phyloP scores from a whole-genome alignment of 2,329 filamentous ascomycete species.

The Fusarium citri region DNA sequence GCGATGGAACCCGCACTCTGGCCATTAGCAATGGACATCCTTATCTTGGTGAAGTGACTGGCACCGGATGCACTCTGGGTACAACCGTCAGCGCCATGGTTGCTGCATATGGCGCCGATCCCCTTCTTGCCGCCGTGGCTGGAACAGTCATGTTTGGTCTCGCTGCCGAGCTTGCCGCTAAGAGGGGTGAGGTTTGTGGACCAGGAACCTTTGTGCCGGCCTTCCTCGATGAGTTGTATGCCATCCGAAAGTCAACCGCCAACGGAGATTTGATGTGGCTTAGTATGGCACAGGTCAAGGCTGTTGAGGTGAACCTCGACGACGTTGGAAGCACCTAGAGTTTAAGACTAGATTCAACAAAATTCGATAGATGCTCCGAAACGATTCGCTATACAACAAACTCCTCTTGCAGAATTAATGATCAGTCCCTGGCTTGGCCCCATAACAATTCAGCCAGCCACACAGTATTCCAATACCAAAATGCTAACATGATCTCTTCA shows the following conservation, averaged over 20 bases:
- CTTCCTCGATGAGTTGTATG: constrained; percentile 79
- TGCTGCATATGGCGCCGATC: constrained; percentile 71
- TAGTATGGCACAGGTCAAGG: constrained; percentile 61
- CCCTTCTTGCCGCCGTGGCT: constrained; percentile 77
- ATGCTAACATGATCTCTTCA: not conserved
- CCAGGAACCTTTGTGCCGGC: constrained; percentile 89
- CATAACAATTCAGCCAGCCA: not conserved
- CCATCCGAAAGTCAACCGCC: constrained; percentile 61
- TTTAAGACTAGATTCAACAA: not conserved
- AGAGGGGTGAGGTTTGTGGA: constrained; percentile 73
- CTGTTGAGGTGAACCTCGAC: constrained; percentile 47
- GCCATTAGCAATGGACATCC: constrained; percentile 81
- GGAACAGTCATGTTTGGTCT: constrained; percentile 82
- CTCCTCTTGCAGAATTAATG: constrained; percentile 1
- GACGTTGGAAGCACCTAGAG: constrained; percentile 16
- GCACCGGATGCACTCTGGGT: constrained; percentile 86
- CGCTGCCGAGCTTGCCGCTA: constrained; percentile 76
- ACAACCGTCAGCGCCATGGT: constrained; percentile 82
- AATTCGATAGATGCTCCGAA: not conserved
- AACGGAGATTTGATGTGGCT: constrained; percentile 64
- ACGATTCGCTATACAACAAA: constrained; percentile 16
- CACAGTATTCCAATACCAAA: not conserved
- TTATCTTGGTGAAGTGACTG: constrained; percentile 77
- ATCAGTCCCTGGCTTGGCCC: not conserved
- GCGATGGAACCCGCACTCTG: constrained; percentile 76